phyloP scores from a whole-genome alignment of 169 alveolate genomes.

The Theileria equi region DNA sequence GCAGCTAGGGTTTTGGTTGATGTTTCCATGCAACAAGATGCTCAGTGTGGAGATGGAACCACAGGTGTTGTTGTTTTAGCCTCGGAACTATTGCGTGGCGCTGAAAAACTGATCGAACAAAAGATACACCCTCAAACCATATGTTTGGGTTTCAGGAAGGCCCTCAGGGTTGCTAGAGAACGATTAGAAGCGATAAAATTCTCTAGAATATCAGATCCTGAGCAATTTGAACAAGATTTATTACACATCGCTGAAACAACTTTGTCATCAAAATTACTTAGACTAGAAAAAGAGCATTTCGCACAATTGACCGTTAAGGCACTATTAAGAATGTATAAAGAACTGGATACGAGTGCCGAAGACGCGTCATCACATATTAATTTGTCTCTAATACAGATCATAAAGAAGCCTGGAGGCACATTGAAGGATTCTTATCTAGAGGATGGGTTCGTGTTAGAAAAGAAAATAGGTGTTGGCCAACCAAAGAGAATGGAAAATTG shows the following conservation, averaged over 20 bases:
- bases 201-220: constrained; percentile 79
- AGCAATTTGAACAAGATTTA: constrained; percentile 86
- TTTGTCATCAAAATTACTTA: constrained; percentile 93
- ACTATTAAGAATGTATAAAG: constrained; percentile 90
- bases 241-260: constrained; percentile 97
- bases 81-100: constrained; percentile 97
- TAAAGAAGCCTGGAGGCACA: constrained; percentile 97
- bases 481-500: constrained; percentile 86
- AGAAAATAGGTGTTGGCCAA: constrained; percentile 93
- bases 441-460: constrained; percentile 98
- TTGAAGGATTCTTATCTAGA: constrained; percentile 94
- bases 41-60: constrained; percentile 92
- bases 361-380: constrained; percentile 72
- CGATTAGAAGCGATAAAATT: constrained; percentile 82
- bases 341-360: constrained; percentile 35
- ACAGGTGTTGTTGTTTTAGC: constrained; percentile 99
- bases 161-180: constrained; percentile 88
- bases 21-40: constrained; percentile 88
- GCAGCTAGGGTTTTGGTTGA: constrained; percentile 97
- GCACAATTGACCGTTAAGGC: constrained; percentile 97
- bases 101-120: constrained; percentile 93
- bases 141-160: constrained; percentile 85
- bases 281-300: constrained; percentile 93
- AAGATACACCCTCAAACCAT: constrained; percentile 97
- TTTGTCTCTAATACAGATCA: constrained; percentile 89